Evolutionary conservation across 2,329 filamentous ascomycete genomes (phyloP).

Genomic region (Volutella citrinella): DNA sequence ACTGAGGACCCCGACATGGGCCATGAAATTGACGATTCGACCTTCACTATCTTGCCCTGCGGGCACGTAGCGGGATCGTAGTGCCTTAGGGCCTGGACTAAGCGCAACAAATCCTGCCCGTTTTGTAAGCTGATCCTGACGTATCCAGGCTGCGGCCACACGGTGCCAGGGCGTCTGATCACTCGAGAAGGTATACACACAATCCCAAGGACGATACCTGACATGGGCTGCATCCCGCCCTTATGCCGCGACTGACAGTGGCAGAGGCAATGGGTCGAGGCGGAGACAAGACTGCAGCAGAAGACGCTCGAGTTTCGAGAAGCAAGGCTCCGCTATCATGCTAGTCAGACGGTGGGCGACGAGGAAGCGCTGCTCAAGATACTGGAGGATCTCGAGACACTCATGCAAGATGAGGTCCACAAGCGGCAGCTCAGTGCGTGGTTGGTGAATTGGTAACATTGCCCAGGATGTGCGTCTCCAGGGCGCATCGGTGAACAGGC

Average conservation of each 20-base stretch:
- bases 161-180: conserved; percentile 22
- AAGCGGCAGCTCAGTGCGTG: conserved; percentile 19
- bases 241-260: conserved; percentile 18
- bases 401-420: conserved; percentile 18
- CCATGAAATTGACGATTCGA: conserved; percentile 13
- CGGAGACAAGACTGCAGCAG: conserved; percentile 11
- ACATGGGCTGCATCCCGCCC: conserved; percentile 28
- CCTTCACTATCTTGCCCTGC: conserved; percentile 32
- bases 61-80: conserved; percentile 31
- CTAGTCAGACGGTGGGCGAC: conserved; percentile 11
- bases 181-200: conserved; percentile 27
- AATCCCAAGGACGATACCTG: conserved; percentile 31
- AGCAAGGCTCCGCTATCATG: conserved; percentile 13
- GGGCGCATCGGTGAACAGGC: too few relatives aligned
- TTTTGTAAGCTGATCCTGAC: conserved; percentile 31
- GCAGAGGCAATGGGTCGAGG: conserved; percentile 5
- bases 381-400: conserved; percentile 19
- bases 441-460: conserved; percentile 21
- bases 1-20: too few relatives aligned
- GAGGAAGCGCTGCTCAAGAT: conserved; percentile 12
- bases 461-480: too few relatives aligned
- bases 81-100: conserved; percentile 29
- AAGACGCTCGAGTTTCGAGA: conserved; percentile 10
- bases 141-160: conserved; percentile 29
- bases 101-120: conserved; percentile 25